Conservation (phyloP, 768 basidiomycete species). For the Lyophyllum atratum region DNA sequence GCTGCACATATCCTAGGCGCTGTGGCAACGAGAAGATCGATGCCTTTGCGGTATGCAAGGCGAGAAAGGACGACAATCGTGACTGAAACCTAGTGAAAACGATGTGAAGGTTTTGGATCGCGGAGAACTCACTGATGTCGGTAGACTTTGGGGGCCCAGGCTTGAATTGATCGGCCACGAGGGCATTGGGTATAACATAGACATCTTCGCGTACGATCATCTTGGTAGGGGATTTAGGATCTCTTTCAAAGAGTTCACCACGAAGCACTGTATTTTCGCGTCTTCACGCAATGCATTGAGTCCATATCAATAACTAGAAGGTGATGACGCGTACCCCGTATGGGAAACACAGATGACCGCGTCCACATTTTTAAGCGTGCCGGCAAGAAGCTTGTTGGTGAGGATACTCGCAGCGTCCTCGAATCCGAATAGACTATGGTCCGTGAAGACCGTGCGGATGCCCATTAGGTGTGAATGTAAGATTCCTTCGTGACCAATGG, state of each 20-base stretch:
- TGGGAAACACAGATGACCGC: conserved; percentile 96
- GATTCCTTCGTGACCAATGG: conserved; percentile 91
- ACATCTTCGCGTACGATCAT: conserved; percentile 58
- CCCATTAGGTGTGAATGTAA: conserved; percentile 87
- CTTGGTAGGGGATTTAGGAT: conserved; percentile 42
- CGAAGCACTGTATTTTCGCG: conserved; percentile 97
- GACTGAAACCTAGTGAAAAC: conserved; percentile 37
- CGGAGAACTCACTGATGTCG: conserved; percentile 53
- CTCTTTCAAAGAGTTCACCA: conserved; percentile 68
- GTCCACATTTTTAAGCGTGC: conserved; percentile 86
- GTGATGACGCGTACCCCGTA: conserved; percentile 68
- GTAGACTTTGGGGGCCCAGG: conserved; percentile 54
- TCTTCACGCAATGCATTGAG: conserved; percentile 40
- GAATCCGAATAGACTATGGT: conserved; percentile 96
- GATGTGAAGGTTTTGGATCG: background rate
- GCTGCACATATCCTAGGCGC: conserved; percentile 85
- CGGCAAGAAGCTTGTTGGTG: conserved; percentile 93
- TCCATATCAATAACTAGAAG: background rate
- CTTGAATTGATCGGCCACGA: conserved; percentile 84
- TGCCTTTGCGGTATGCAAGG: conserved; percentile 92
- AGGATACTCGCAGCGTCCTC: conserved; percentile 96
- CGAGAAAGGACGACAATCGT: conserved; percentile 91
- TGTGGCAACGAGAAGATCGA: conserved; percentile 91
- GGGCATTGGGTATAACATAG: conserved; percentile 92
- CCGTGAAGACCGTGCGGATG: conserved; percentile 91